These are phyloP conservation scores for Brasenia schreberi DNA, from an alignment of 164 flowering plant genomes.

Conservation along the genomic window DNA sequence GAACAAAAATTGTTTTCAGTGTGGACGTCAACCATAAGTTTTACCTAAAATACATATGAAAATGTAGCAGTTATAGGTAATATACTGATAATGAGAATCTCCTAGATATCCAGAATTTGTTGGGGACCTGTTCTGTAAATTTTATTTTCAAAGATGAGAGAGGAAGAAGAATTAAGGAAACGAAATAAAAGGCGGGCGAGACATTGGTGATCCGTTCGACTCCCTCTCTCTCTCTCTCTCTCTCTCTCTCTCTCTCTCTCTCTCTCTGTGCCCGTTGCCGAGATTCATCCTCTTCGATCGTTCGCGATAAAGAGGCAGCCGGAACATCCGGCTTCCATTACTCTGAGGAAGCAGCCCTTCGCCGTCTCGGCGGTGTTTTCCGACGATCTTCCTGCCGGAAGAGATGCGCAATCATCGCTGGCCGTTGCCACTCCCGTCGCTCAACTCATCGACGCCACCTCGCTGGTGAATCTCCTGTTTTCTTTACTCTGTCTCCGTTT, in stretches of 20 bases:
- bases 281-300: neutral
- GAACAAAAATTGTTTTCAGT: no score
- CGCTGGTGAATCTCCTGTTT: neutral
- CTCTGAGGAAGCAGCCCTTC: neutral
- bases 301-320: neutral
- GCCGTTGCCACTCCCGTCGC: neutral
- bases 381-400: neutral
- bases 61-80: no score
- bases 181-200: neutral
- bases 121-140: no score
- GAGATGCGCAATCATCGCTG: neutral
- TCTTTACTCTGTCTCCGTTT: neutral
- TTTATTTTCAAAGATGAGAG: no score
- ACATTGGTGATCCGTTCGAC: neutral
- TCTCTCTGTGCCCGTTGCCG: neutral
- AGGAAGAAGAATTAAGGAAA: neutral
- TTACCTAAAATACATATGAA: no score
- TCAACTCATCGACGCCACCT: neutral
- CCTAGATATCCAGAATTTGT: no score
- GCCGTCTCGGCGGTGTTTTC: no score
- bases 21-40: no score
- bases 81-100: no score
- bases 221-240: neutral
- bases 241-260: no score
- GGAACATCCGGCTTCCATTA: neutral